Percentiles rank a stretch among this genome's conserved stretches.
Evolutionary conservation across 805 yeast genomes (phyloP).

Genomic region (Novakomyces olei): DNA sequence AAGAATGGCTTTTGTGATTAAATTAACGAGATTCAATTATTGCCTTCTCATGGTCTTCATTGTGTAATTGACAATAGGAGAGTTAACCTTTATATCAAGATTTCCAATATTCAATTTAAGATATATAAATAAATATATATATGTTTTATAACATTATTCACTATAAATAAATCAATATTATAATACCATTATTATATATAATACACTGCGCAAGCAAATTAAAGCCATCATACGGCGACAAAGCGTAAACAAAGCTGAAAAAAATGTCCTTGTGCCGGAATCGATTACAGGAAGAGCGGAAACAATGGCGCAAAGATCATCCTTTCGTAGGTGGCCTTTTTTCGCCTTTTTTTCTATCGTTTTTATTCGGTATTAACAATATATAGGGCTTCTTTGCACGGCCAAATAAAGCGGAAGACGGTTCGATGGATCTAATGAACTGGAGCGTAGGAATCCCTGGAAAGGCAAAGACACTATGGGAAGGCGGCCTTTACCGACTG

Average conservation of each 20-base stretch:
- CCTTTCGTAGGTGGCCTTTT: conserved; percentile 31
- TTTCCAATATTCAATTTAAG: too few species aligned
- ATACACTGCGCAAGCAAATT: not conserved
- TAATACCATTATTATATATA: not conserved
- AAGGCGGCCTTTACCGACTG: conserved; percentile 69
- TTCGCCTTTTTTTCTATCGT: too few species aligned
- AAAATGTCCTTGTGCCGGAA: conserved; percentile 45
- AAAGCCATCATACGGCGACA: not conserved
- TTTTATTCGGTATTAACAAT: not conserved
- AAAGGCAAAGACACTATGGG: conserved; percentile 68
- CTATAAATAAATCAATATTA: conserved; percentile 1
- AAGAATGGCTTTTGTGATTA: too few species aligned
- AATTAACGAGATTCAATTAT: too few species aligned
- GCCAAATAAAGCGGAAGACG: conserved; percentile 61
- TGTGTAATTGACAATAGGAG: too few species aligned
- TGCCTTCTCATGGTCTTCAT: too few species aligned
- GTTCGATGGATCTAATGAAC: conserved; percentile 56
- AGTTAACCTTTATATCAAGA: too few species aligned
- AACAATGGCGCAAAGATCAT: conserved; percentile 95
- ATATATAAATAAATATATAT: not conserved
- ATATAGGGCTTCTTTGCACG: conserved; percentile 69
- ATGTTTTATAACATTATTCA: not conserved
- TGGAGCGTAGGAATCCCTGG: conserved; percentile 98
- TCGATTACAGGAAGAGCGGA: conserved; percentile 82
- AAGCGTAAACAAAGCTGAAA: not conserved